These are phyloP conservation scores for Sherardia arvensis DNA, from an alignment of 257 asterid species.

Conservation along the genomic window DNA sequence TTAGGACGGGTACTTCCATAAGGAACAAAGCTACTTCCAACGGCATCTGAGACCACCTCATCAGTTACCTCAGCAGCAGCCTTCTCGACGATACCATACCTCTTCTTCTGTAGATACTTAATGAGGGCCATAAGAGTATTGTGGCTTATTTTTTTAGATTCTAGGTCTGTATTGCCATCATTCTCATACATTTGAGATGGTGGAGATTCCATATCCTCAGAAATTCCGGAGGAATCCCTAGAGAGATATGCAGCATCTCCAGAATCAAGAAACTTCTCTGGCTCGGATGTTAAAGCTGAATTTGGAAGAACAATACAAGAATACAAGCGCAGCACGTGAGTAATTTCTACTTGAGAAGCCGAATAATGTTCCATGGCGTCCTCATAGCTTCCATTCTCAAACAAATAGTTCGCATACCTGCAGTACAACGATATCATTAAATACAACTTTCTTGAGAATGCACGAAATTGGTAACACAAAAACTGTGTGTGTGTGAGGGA, in stretches of 20 bases:
- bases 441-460: background rate
- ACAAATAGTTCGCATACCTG: slow-evolving; percentile 92
- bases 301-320: slow-evolving; percentile 79
- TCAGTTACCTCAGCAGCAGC: slow-evolving; percentile 99
- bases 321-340: slow-evolving; percentile 71
- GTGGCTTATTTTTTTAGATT: slow-evolving; percentile 88
- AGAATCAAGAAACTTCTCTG: slow-evolving; percentile 60
- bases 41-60: slow-evolving; percentile 96
- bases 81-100: slow-evolving; percentile 68
- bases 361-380: slow-evolving; percentile 94
- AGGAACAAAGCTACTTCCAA: slow-evolving; percentile 61
- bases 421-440: slow-evolving; percentile 20
- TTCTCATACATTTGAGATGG: slow-evolving; percentile 39
- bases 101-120: slow-evolving; percentile 82
- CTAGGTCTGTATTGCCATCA: slow-evolving; percentile 66
- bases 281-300: slow-evolving; percentile 75
- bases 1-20: slow-evolving; percentile 56
- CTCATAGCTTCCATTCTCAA: slow-evolving; percentile 87
- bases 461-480: background rate
- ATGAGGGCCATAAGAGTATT: slow-evolving; percentile 94
- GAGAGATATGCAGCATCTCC: slow-evolving; percentile 63
- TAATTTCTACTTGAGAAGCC: slow-evolving; percentile 94
- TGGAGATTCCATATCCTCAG: slow-evolving; percentile 73
- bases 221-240: slow-evolving; percentile 80
- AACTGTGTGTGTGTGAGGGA: background rate